Evolutionary conservation across 2,329 filamentous ascomycete genomes (phyloP), one percentile per base, ranked within the genome.

Genomic region (Fusarium sp.): DNA sequence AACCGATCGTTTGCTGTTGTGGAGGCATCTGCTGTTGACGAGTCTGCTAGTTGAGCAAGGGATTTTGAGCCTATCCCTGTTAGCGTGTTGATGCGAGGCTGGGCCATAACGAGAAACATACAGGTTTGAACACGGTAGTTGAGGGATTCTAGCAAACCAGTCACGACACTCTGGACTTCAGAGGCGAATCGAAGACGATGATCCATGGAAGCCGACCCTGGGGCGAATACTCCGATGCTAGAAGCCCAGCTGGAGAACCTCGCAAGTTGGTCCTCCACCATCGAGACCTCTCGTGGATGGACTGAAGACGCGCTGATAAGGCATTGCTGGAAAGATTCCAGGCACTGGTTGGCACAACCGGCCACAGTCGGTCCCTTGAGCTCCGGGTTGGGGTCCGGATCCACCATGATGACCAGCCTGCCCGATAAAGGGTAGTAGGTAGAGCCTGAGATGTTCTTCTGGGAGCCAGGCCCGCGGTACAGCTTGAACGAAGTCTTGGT

Each of bases 241-340:
- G 66, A 20, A 6, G 63, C 20, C 75, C 75, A 77, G 6, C 45
- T 38, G 12, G 65, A 75, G 47, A 77, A 76, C 1, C 68, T 70
- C 3, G 75, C 72, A 10, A 73, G 22, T 30, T 77, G 75, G 22
- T 76, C 69, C 12, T 76, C 73, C 3, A 76, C 67, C 47, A 54
- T 54, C 1, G 47, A 54, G 27, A 32, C 25, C 15, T 54, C 47
- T n/a, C 47, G 10, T 4, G 47, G 47, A 32, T 54, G 47, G 2
- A 54, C 27, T 9, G 47, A 32, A 54, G 47, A 54, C 10, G 47
- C 47, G 15, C 27, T 27, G 27, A 54, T 4, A 6, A 54, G 47
- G 17, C 47, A 54, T 54, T 27, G 25, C 6, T 54, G 47, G 17
- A 54, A 54, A 8, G 47, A 32, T 8, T 54, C 47, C 3, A 54